These are phyloP conservation scores for Vanrija sp. DNA, from an alignment of 1,284 basidiomycete genomes.

Conservation along the genomic window DNA sequence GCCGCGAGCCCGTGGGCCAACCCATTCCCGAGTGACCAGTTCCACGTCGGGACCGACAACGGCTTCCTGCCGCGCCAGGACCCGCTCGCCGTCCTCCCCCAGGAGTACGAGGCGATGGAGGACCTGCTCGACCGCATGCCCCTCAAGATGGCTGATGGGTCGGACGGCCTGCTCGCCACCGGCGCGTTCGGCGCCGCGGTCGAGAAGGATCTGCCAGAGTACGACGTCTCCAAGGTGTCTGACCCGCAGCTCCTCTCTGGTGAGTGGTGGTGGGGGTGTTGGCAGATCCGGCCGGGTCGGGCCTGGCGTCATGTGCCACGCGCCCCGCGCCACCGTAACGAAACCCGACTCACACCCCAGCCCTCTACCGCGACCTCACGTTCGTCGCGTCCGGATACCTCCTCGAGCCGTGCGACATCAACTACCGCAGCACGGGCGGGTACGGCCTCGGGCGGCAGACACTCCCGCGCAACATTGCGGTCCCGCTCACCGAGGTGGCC, in stretches of 20 bases:
- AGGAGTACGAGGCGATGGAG: conserved; percentile 19
- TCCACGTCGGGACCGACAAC: conserved; percentile 12
- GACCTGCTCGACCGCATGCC: conserved; percentile 17
- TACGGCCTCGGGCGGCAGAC: conserved; percentile 20
- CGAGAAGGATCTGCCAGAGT: conserved; percentile 14
- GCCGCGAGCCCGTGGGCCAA: conserved; percentile 8
- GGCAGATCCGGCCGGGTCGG: not conserved
- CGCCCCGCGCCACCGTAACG: too few relatives aligned
- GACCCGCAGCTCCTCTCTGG: conserved; percentile 12
- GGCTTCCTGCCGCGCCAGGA: conserved; percentile 17
- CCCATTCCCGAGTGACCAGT: conserved; percentile 15
- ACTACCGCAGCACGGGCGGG: conserved; percentile 15
- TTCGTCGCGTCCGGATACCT: conserved; percentile 18
- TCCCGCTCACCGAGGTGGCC: conserved; percentile 13
- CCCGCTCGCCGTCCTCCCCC: conserved; percentile 11
- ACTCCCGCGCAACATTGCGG: conserved; percentile 19
- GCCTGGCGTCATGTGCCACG: too few relatives aligned
- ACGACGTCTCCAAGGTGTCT: conserved; percentile 14
- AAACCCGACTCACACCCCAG: not conserved
- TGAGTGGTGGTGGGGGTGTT: not conserved
- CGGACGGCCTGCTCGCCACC: conserved; percentile 10
- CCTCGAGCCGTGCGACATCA: conserved; percentile 19
- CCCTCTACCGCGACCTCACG: conserved; percentile 21
- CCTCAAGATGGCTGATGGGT: conserved; percentile 10
- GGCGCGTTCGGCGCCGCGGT: conserved; percentile 16